Evolutionary conservation across 1,284 basidiomycete genomes (phyloP), one percentile per base, ranked within the genome.

Genomic region (Fereydounia khargensis): DNA sequence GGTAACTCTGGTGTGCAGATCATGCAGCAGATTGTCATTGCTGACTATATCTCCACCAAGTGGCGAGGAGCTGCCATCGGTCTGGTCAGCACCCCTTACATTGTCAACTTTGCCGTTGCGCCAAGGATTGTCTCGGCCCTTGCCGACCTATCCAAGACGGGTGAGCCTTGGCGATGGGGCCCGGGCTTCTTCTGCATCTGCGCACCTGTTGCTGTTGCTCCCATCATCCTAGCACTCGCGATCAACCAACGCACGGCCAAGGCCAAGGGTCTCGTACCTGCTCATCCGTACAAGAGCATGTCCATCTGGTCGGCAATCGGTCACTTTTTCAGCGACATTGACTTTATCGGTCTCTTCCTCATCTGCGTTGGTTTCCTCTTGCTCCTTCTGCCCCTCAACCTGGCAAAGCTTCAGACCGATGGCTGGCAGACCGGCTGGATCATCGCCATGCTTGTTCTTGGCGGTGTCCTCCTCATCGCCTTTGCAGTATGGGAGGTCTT

Each of bases 21-120:
- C 54, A 66, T 74, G 50, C 67, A 71, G 39, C 70, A 74, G 53
- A 70, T 74, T 42, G 56, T 74, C 10, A 40, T 75, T 20, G 73
- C 73, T 24, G 73, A 75, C 48, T 65, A 56, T 44, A 54, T 69
- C 45, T 61, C 70, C 6, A 60, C 71, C 7, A 62, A 68, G 28
- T 68, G 58, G 60, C 56, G 73, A 18, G 68, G 70, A 4, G 38
- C 58, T 11, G 65, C 64, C 24, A 68, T 70, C 45, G 70, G 72
- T 14, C 43, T 74, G 20, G 49, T 75, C 34, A 59, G 61, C 25
- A 32, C 67, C 11, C 73, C 73, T 3, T 70, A 71, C 45, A 38
- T 73, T 24, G 54, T 75, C 47, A 72, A 70, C 53, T 75, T 75
- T 46, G 64, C 47, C 10, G 49, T 58, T 14, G 51, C 55, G 14